Evolutionary conservation across 345 rosid genomes (phyloP), one percentile per base, ranked within the genome.

Genomic region (Eucalyptus pauciflora): DNA sequence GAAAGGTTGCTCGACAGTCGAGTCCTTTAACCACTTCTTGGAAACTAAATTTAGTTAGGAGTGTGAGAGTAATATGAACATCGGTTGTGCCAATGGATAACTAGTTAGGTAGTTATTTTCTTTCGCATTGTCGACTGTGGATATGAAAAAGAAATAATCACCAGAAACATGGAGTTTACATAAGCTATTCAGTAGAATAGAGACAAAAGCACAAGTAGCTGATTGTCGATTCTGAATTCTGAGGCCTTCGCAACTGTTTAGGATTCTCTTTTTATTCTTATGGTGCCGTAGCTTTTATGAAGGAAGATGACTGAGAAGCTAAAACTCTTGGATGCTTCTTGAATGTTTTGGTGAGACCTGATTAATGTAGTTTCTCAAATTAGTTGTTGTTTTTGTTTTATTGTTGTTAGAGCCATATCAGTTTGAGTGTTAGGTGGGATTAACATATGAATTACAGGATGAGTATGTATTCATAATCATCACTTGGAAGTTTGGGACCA

Each of bases 141-240:
- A 6, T 62, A 13, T 62, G 17, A 6, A 27, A 62, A 62, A 6
- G 7, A 29, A 62, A 27, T 5, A 62, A 24, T 12, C 16, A 62
- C 8, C 0, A 60, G 1, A 3, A 27, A 27, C 69, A 6, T 0
- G 4, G 16, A 62, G 0, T 27, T 62, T 12, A 2, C 31, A 27
- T 12, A 1, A 62, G 2, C 7, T 62, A 12, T 62, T 62, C 31
- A 3, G 33, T 12, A 62, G 69, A 12, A 29, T 12, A 62, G 15
- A 27, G 31, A 13, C 69, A 27, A 27, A 60, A 62, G 8, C 31
- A 62, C 31, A 13, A 62, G 31, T 1, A 27, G 17, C 69, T 29
- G 15, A 62, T 62, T 62, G 33, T 62, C 5, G 0, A 12, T 62
- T 62, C 4, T 29, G 5, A 62, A 5, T 27, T 29, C 17, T 27